A percentile compares a stretch with the other conserved stretches of the same genome.
phyloP scores from a whole-genome alignment of 2,329 filamentous ascomycete species.

The Talaromyces sp. region DNA sequence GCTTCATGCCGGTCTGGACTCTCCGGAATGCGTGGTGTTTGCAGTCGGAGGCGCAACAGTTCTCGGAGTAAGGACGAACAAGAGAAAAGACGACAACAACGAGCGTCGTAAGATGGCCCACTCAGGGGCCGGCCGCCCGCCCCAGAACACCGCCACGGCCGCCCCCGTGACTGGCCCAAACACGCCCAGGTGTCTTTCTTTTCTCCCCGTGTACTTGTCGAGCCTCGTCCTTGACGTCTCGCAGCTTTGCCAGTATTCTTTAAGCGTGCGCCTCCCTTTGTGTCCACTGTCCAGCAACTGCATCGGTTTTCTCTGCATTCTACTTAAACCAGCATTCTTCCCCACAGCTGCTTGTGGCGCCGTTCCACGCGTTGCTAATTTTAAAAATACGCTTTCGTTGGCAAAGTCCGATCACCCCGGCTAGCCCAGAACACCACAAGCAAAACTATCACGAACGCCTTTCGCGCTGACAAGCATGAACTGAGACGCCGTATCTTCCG shows the following conservation, averaged over 20 bases:
- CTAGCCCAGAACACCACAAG: background rate
- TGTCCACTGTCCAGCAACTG: background rate
- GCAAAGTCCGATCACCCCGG: background rate
- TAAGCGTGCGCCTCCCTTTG: no score
- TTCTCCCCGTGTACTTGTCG: background rate
- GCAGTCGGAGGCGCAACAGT: background rate
- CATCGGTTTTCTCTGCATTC: background rate
- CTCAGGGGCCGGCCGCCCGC: background rate
- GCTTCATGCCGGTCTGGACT: background rate
- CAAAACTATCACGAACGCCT: background rate
- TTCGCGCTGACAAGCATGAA: background rate
- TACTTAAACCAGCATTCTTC: background rate
- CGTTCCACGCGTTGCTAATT: background rate
- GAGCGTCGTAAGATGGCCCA: background rate
- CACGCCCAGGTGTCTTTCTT: background rate
- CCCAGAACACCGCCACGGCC: background rate
- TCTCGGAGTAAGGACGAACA: background rate
- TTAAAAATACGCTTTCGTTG: background rate
- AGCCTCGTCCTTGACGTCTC: background rate
- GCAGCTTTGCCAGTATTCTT: background rate
- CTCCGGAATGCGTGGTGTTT: background rate
- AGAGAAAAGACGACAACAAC: background rate
- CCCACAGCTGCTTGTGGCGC: background rate
- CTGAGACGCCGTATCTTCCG: background rate
- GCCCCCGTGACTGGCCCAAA: background rate